Percentiles rank a stretch among this genome's conserved stretches.
phyloP scores from a whole-genome alignment of 169 alveolate species.

The Eimeria sp. region DNA sequence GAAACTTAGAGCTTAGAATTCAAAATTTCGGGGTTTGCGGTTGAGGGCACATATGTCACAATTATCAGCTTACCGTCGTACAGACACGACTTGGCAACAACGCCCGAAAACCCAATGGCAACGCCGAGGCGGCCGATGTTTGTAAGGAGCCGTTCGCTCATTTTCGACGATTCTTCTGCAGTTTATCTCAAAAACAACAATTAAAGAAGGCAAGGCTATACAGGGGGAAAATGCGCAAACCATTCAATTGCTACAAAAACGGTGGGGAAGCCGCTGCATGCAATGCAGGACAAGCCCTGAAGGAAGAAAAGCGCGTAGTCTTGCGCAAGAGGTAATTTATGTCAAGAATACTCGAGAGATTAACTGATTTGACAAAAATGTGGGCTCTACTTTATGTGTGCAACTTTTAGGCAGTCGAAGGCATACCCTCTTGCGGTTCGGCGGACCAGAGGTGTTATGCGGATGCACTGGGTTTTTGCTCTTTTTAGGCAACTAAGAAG shows the following conservation, averaged over 20 bases:
- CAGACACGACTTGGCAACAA: conserved; percentile 91
- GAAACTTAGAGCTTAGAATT: not conserved
- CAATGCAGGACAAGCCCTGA: not conserved
- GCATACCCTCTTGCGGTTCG: no score
- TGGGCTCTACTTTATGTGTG: no score
- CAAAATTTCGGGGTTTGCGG: not conserved
- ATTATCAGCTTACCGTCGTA: conserved; percentile 87
- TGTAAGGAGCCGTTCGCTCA: conserved; percentile 89
- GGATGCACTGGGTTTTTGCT: no score
- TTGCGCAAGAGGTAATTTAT: not conserved
- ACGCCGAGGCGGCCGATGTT: conserved; percentile 90
- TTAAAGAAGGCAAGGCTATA: not conserved
- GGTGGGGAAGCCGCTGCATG: conserved; percentile 51
- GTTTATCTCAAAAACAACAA: not conserved
- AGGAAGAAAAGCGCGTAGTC: not conserved
- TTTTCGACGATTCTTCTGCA: not conserved
- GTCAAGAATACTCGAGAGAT: not conserved
- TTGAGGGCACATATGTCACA: not conserved
- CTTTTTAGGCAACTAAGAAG: no score
- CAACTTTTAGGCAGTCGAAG: no score
- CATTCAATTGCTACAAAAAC: not conserved
- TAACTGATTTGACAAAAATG: not conserved
- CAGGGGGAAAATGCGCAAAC: not conserved
- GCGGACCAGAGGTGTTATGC: no score
- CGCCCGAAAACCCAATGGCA: conserved; percentile 89